Evolutionary conservation across 768 basidiomycete genomes (phyloP), one percentile per base, ranked within the genome.

Genomic region (Lentinus tigrinus): DNA sequence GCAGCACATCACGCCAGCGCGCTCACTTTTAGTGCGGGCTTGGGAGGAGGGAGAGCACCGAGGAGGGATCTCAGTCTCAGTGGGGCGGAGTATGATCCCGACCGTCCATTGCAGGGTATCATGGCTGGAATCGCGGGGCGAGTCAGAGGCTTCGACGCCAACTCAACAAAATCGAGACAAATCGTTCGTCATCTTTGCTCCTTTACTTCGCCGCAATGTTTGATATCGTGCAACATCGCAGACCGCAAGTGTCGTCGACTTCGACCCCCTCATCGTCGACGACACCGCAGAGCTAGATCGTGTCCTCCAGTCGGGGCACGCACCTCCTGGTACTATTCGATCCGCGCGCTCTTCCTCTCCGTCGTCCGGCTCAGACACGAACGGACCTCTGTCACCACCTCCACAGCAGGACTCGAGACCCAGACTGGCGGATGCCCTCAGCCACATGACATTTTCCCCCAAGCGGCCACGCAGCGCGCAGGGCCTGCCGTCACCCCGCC

Each of bases 1-100:
- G 85, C 84, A 9, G 91, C 87, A 1, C 95, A 97, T 71, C 95
- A 97, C 72, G 93, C 92, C 24, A 92, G 89, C 62, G 92, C 85
- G 2, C 77, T 96, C 52, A 96, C 95, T 0, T 79, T 97, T 17
- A 89, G 82, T 52, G 91, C 93, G 3, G 94, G 95, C 0, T 79
- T 96, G 10, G 86, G 81, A 37, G 78, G 77, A 2, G 54, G 55
- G 4, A 77, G 84, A 3, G 75, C 79, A 4, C 73, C 70, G 19
- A 75, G 79, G 47, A 75, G 85, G 57, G 86, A 89, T 63, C 65
- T 75, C 17, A 80, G 85, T 64, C 67, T 89, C 51, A 89, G 86
- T 69, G 89, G 86, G 38, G 87, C 87, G 40, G 92, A 94, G 67
- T 94, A 90, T 61, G 92, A 94, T 69, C 91, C 92, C 3, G 91